Percentiles rank a stretch among this genome's conserved stretches.
phyloP scores from a whole-genome alignment of 2,329 filamentous ascomycete species.

The Aspergillus spinulosporus region DNA sequence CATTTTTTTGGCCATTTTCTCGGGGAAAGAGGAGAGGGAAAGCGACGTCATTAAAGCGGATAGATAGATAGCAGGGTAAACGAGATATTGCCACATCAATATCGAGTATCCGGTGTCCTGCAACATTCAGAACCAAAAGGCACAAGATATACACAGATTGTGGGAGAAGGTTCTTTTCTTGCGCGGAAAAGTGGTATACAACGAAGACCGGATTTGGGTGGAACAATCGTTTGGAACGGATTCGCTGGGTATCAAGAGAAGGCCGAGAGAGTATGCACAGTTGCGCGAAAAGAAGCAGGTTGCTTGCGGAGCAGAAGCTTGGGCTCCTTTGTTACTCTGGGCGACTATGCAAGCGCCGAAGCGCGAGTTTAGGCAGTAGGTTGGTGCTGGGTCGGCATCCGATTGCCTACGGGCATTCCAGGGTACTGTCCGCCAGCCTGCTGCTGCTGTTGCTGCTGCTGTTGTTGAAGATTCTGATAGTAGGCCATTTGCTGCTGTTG shows the following conservation, averaged over 20 bases:
- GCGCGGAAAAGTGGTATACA: conserved; percentile 19
- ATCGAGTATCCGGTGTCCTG: conserved; percentile 17
- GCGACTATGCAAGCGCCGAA: conserved; percentile 12
- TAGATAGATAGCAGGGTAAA: conserved; percentile 12
- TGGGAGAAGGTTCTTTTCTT: conserved; percentile 17
- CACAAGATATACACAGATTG: conserved; percentile 26
- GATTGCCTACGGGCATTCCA: conserved; percentile 70
- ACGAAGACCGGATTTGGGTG: conserved; percentile 20
- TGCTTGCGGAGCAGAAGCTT: conserved; percentile 29
- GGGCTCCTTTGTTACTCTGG: conserved; percentile 23
- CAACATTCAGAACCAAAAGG: conserved; percentile 15
- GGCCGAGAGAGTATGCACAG: conserved; percentile 30
- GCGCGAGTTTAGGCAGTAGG: conserved; percentile 64
- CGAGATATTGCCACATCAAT: conserved; percentile 17
- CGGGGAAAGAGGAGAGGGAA: conserved; percentile 9
- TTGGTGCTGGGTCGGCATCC: conserved; percentile 79
- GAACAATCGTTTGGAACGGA: conserved; percentile 29
- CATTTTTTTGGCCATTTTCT: conserved; percentile 10
- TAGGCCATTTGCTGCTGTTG: conserved; percentile 78
- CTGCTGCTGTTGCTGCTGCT: conserved; percentile 69
- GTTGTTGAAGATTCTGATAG: conserved; percentile 75
- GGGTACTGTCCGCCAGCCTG: conserved; percentile 68
- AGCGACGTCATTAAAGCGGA: conserved; percentile 16
- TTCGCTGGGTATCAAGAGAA: conserved; percentile 41
- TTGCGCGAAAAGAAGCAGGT: conserved; percentile 24